Conservation (phyloP, 768 basidiomycete species). For the Kwoniella dendrophila region DNA sequence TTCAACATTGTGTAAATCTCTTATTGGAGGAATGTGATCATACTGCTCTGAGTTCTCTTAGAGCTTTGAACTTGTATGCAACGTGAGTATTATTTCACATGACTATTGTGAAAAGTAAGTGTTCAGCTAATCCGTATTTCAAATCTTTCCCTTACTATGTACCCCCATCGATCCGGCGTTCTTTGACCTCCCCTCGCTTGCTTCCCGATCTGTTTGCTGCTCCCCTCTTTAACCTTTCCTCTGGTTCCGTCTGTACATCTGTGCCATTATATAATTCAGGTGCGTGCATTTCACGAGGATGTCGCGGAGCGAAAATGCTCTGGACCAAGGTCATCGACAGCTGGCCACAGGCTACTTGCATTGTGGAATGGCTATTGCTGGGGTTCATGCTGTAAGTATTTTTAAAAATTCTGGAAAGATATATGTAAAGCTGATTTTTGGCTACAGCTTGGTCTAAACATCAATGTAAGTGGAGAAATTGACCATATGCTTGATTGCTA, state of each 20-base stretch:
- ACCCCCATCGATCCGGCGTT: too few relatives aligned
- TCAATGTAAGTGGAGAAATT: slow-evolving; percentile 18
- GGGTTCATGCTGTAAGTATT: slow-evolving; percentile 27
- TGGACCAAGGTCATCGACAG: slow-evolving; percentile 12
- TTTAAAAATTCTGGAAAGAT: too few relatives aligned
- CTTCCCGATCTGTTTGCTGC: too few relatives aligned
- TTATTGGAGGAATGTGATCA: slow-evolving; percentile 28
- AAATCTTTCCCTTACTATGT: too few relatives aligned
- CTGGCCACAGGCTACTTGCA: slow-evolving; percentile 25
- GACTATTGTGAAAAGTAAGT: too few relatives aligned
- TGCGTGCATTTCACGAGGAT: slow-evolving; percentile 20
- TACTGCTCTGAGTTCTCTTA: slow-evolving; percentile 28
- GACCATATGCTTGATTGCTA: too few relatives aligned
- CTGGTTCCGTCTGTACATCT: not conserved
- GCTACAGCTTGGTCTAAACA: slow-evolving; percentile 23
- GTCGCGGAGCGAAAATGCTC: not conserved
- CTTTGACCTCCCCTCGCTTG: too few relatives aligned
- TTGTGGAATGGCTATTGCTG: slow-evolving; percentile 28
- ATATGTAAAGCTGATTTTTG: not conserved
- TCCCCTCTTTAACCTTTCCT: not conserved
- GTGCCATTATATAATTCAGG: not conserved
- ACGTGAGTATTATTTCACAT: slow-evolving; percentile 20
- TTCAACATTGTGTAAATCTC: slow-evolving; percentile 23
- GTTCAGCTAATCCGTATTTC: too few relatives aligned
- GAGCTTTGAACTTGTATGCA: slow-evolving; percentile 23